Evolutionary conservation across 108 stramenopile genomes (phyloP).

Genomic region (Skeletonema menzelii): DNA sequence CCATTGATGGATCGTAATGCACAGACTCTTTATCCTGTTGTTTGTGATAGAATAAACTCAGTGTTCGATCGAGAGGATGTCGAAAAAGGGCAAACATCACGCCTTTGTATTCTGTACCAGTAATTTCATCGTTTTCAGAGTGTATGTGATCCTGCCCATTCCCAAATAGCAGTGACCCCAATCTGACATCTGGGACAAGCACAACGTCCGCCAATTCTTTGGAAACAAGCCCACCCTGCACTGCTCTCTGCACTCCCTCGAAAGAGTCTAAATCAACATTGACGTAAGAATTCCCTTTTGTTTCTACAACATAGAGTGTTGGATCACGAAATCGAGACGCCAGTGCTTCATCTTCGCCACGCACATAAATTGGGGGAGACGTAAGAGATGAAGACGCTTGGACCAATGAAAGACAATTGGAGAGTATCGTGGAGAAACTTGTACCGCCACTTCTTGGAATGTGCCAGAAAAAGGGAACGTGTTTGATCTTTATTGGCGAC

Average conservation of each 20-base stretch:
- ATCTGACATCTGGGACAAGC: constrained; percentile 24
- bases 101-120: constrained; percentile 15
- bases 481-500: constrained; percentile 2
- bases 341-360: constrained; percentile 19
- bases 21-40: constrained; percentile 20
- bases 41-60: constrained; percentile 36
- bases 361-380: constrained; percentile 17
- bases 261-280: constrained; percentile 42
- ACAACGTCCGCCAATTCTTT: constrained; percentile 33
- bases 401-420: constrained; percentile 20
- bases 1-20: constrained; percentile 36
- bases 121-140: constrained; percentile 2
- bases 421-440: constrained; percentile 21
- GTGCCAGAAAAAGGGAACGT: constrained; percentile 41
- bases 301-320: constrained; percentile 27
- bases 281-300: constrained; percentile 32
- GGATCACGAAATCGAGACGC: constrained; percentile 23
- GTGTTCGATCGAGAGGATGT: constrained; percentile 44
- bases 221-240: constrained; percentile 22
- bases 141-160: constrained; percentile 1
- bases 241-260: constrained; percentile 36
- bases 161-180: constrained; percentile 27
- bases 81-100: constrained; percentile 46
- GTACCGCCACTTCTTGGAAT: constrained; percentile 28
- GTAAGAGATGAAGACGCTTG: constrained; percentile 34